Percentiles rank a stretch among this genome's conserved stretches.
Evolutionary conservation across 2,329 filamentous ascomycete species (phyloP).

Genomic region (Elsinoe fawcettii): DNA sequence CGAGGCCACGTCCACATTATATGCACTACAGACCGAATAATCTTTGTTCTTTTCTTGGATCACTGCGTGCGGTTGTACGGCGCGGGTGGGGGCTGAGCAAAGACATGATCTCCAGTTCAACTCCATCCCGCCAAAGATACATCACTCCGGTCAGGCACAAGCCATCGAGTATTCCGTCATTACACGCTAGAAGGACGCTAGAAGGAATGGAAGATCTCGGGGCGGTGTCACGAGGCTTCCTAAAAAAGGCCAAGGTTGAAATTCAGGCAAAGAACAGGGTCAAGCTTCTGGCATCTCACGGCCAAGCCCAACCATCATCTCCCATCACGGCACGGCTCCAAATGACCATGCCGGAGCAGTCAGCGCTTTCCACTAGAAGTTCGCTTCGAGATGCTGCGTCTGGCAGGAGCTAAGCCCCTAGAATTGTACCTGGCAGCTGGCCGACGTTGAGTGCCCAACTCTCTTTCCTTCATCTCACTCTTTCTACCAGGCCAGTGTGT

Average conservation of each 20-base stretch:
- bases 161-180: neutral
- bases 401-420: neutral
- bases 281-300: neutral
- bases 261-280: neutral
- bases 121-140: neutral
- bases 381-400: neutral
- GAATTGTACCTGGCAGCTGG: neutral
- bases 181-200: neutral
- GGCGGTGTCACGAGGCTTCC: neutral
- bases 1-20: too few species aligned
- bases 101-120: neutral
- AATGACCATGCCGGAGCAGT: neutral
- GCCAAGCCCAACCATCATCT: too few species aligned
- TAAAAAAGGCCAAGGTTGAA: neutral
- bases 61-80: neutral
- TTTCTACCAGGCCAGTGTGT: too few species aligned
- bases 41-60: neutral
- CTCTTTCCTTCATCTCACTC: neutral
- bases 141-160: neutral
- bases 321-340: neutral
- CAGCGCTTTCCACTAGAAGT: neutral
- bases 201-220: neutral
- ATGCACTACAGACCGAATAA: too few species aligned
- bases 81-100: neutral
- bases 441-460: too few species aligned